Conservation (phyloP, 805 yeast genomes). For the Diddensiella transvaalensis region DNA sequence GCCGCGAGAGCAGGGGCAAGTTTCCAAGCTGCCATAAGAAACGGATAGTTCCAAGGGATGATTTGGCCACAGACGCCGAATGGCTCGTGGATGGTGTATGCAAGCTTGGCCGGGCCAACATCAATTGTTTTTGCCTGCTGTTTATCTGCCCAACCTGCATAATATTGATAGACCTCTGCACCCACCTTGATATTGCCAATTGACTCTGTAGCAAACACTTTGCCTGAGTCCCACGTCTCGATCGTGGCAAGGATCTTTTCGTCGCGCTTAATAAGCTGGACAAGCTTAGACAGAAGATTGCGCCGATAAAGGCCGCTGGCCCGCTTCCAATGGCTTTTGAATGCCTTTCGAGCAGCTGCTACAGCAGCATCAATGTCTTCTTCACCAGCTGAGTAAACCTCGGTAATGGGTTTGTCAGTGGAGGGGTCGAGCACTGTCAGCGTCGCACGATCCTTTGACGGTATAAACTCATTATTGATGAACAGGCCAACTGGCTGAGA, state of each 20-base stretch:
- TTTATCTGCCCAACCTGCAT: conserved; percentile 93
- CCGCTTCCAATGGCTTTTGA: conserved; percentile 64
- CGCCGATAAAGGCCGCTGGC: conserved; percentile 68
- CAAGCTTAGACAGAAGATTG: conserved; percentile 60
- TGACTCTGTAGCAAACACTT: conserved; percentile 57
- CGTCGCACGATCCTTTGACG: conserved; percentile 55
- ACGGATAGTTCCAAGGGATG: conserved; percentile 97
- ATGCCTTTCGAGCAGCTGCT: conserved; percentile 77
- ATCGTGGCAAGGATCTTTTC: conserved; percentile 70
- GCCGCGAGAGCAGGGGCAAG: conserved; percentile 89
- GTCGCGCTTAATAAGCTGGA: conserved; percentile 71
- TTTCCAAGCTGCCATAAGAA: conserved; percentile 93
- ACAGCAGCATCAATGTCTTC: conserved; percentile 86
- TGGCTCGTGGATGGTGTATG: conserved; percentile 83
- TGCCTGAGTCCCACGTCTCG: conserved; percentile 89
- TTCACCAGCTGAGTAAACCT: conserved; percentile 68
- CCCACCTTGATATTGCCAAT: conserved; percentile 72
- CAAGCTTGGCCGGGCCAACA: conserved; percentile 69
- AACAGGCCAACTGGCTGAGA: conserved; percentile 81
- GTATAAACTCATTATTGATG: conserved; percentile 73
- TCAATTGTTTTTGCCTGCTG: conserved; percentile 67
- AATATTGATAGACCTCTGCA: conserved; percentile 68
- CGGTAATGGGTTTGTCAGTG: conserved; percentile 66
- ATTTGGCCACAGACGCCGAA: conserved; percentile 94
- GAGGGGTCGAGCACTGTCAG: conserved; percentile 65